Percentiles rank a stretch among this genome's conserved stretches.
Evolutionary conservation across 2,329 filamentous ascomycete species (phyloP).

Genomic region (Mycosphaerelloides madeirae): DNA sequence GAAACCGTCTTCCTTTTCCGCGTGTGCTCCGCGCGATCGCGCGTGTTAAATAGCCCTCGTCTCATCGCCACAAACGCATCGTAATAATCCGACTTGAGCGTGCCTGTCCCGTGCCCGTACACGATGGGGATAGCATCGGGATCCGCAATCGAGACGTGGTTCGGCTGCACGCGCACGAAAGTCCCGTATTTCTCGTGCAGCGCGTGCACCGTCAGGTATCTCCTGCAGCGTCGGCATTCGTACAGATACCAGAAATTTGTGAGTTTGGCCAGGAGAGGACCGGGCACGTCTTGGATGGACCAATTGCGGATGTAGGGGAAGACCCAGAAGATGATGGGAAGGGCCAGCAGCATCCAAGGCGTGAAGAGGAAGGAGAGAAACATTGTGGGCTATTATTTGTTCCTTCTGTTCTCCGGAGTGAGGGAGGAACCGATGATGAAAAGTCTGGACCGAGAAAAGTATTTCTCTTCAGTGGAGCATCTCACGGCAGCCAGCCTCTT

Average conservation of each 20-base stretch:
- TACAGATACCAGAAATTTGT: constrained; percentile 75
- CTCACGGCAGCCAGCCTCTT: constrained; percentile 40
- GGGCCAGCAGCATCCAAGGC: constrained; percentile 45
- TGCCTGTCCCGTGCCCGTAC: constrained; percentile 61
- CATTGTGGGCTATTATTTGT: constrained; percentile 23
- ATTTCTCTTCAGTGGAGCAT: constrained; percentile 70
- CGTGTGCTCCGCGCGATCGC: constrained; percentile 74
- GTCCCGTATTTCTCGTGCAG: constrained; percentile 71
- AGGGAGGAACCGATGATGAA: not conserved
- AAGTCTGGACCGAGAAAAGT: constrained; percentile 49
- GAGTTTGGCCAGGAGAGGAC: constrained; percentile 62
- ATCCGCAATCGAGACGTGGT: constrained; percentile 78
- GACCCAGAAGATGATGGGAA: constrained; percentile 53
- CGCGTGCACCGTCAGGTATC: constrained; percentile 58
- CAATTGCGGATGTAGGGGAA: constrained; percentile 57
- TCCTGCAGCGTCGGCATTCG: constrained; percentile 56
- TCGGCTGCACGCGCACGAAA: constrained; percentile 77
- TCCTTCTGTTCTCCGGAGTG: not conserved
- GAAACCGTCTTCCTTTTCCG: constrained; percentile 85
- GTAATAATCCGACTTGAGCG: constrained; percentile 66
- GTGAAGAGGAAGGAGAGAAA: constrained; percentile 40
- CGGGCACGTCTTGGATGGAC: constrained; percentile 53
- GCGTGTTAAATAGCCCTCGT: constrained; percentile 83
- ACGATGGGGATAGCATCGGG: constrained; percentile 69
- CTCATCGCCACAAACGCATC: constrained; percentile 86